Conservation (phyloP, 768 basidiomycete genomes). For the Hemileccinum rubropunctum region DNA sequence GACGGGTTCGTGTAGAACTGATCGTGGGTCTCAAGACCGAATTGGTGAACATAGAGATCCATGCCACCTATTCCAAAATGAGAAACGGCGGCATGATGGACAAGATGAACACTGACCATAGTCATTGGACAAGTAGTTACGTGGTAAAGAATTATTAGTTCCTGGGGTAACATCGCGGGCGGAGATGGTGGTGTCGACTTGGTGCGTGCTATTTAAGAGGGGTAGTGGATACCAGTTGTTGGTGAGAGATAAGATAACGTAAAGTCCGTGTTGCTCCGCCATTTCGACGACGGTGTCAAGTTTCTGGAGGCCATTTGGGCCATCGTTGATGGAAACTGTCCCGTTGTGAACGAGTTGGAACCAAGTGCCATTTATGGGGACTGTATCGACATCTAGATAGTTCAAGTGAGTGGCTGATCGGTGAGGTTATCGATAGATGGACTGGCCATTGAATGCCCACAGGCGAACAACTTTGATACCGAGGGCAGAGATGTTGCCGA, state of each 20-base stretch:
- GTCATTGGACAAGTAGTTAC: slow-evolving; percentile 59
- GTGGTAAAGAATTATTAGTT: slow-evolving; percentile 42
- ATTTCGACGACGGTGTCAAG: slow-evolving; percentile 55
- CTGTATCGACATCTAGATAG: slow-evolving; percentile 45
- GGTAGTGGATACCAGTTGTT: slow-evolving; percentile 58
- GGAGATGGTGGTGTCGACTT: slow-evolving; percentile 3
- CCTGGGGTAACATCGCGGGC: slow-evolving; percentile 27
- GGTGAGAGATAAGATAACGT: slow-evolving; percentile 54
- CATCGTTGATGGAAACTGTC: slow-evolving; percentile 52
- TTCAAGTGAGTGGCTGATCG: slow-evolving; percentile 4
- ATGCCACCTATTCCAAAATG: slow-evolving; percentile 48
- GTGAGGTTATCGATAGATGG: neutral
- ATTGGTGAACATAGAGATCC: slow-evolving; percentile 59
- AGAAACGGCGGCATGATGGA: neutral
- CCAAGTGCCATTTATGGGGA: slow-evolving; percentile 59
- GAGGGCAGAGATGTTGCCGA: slow-evolving; percentile 53
- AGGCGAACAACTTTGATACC: slow-evolving; percentile 60
- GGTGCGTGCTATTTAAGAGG: slow-evolving; percentile 23
- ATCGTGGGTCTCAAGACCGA: slow-evolving; percentile 46
- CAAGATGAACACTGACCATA: slow-evolving; percentile 42
- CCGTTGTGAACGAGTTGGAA: slow-evolving; percentile 61
- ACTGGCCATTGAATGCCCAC: slow-evolving; percentile 70
- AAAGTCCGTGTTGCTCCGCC: slow-evolving; percentile 53
- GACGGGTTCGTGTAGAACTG: slow-evolving; percentile 55
- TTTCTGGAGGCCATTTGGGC: slow-evolving; percentile 60